phyloP scores from a whole-genome alignment of 2,329 filamentous ascomycete species.

The Aschersonia sp. region DNA sequence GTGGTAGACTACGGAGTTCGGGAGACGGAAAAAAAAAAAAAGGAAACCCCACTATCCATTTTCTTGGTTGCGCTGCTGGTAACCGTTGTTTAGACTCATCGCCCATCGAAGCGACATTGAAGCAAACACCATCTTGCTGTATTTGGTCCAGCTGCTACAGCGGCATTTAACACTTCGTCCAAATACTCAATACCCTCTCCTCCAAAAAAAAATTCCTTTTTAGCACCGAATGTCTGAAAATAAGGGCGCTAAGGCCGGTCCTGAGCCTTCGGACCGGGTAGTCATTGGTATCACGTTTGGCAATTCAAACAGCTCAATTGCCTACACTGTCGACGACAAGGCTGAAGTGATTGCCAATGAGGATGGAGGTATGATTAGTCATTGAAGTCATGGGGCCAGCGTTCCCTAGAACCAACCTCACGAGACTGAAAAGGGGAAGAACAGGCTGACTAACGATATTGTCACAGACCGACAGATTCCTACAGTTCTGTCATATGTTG shows the following conservation, averaged over 20 bases:
- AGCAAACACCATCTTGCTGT: too few species aligned
- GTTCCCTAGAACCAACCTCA: too few species aligned
- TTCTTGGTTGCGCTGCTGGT: too few species aligned
- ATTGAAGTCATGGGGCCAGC: not conserved
- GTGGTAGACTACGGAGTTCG: too few species aligned
- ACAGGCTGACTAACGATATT: not conserved
- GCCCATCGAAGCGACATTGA: too few species aligned
- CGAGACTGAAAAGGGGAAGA: not conserved
- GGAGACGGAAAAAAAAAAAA: too few species aligned
- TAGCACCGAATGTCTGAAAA: conserved; percentile 29
- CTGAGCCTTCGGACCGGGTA: conserved; percentile 42
- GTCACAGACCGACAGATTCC: conserved; percentile 84
- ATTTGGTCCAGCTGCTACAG: not conserved
- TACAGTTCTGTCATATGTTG: conserved; percentile 82
- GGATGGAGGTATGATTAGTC: conserved; percentile 56
- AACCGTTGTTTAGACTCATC: too few species aligned
- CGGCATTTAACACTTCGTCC: not conserved
- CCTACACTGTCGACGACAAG: conserved; percentile 84
- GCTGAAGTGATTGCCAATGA: conserved; percentile 97
- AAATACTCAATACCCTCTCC: not conserved
- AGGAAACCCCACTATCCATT: too few species aligned
- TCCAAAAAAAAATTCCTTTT: too few species aligned
- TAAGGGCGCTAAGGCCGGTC: conserved; percentile 25
- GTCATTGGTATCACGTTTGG: conserved; percentile 96
- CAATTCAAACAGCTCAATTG: conserved; percentile 97